Base-by-base conservation (phyloP, 1,284 basidiomycete species). In the Trametes versicolor region DNA sequence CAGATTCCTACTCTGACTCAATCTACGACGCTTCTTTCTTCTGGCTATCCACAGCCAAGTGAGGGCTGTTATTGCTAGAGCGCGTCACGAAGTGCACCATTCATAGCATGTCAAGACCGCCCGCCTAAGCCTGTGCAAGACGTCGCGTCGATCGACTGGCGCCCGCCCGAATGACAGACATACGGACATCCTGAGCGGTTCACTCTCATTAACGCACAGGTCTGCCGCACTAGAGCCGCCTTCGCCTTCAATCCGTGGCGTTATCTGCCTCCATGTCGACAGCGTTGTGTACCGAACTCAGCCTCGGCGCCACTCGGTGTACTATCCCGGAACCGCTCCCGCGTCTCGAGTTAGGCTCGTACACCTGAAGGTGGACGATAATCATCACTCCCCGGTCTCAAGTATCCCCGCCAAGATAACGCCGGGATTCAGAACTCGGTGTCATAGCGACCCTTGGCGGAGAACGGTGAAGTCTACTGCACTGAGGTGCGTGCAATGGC, bases 1-100 rank as follows among this genome's bases (percentile, higher is more conserved):
- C 52, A 48, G 60, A 61, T 55, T 21, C 17, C 8, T 25, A 19
- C 27, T 13, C 34, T 32, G 9, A 37, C 43, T 21, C 49, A 43
- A 39, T 50, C 57, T 50, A 7, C 37, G 19, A 41, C 21, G 39
- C 39, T 32, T 32, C 29, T 32, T 32, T 8, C 29, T 8, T 32
- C 29, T 39, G 13, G 45, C 34, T 43, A 6, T 9, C 25, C 25
- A 23, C 21, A 25, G 52, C 23, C 37, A 15, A 25, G 19, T 27
- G 9, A 41, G 12, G n/a, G 17, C 19, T 12, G 4, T 23, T 23
- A 8, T 25, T 21, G 41, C 39, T 48, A 49, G 48, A 27, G 48
- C 25, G 48, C 48, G 48, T 25, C 48, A 49, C 48, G 12, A 49
- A 13, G 25, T 27, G 12, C n/a, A 9, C 29, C 19, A 13, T 21